phyloP scores from a whole-genome alignment of 805 yeast species.

The Scheffersomyces spartinae region DNA sequence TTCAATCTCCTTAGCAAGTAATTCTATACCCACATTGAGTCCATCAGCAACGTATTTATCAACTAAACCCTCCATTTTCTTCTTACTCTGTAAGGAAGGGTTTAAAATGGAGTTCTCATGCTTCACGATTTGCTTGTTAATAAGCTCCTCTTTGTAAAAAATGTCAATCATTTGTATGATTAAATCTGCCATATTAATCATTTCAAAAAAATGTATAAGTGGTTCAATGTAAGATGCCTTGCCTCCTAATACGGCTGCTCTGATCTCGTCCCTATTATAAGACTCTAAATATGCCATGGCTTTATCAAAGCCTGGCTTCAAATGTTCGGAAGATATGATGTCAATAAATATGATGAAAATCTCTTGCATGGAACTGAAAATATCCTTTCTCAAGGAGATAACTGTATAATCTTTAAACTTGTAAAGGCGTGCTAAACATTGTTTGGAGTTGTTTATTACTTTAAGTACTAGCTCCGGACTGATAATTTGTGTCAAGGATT shows the following conservation, averaged over 20 bases:
- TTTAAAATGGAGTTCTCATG: slow-evolving; percentile 69
- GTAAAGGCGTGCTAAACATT: too few relatives aligned
- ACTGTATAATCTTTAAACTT: slow-evolving; percentile 22
- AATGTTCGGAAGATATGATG: slow-evolving; percentile 58
- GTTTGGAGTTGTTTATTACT: slow-evolving; percentile 57
- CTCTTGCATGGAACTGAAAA: slow-evolving; percentile 36
- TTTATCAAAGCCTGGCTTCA: slow-evolving; percentile 73
- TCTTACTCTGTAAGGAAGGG: slow-evolving; percentile 67
- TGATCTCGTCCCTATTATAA: slow-evolving; percentile 33
- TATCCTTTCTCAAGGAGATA: slow-evolving; percentile 19
- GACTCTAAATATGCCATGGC: slow-evolving; percentile 61
- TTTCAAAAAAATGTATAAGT: slow-evolving; percentile 72
- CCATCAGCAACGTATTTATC: slow-evolving; percentile 93
- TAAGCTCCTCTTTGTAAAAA: slow-evolving; percentile 78
- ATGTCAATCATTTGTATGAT: slow-evolving; percentile 87
- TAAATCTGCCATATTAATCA: slow-evolving; percentile 86
- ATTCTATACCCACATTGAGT: slow-evolving; percentile 82
- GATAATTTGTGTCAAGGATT: slow-evolving; percentile 63
- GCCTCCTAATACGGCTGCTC: background rate
- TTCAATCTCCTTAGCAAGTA: slow-evolving; percentile 72
- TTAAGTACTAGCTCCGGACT: slow-evolving; percentile 72
- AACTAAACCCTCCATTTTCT: slow-evolving; percentile 65
- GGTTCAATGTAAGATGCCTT: slow-evolving; percentile 56
- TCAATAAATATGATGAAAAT: slow-evolving; percentile 58
- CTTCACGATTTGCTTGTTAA: slow-evolving; percentile 45